Evolutionary conservation across 164 flowering plant species (phyloP).

Genomic region (Echeveria elegans): DNA sequence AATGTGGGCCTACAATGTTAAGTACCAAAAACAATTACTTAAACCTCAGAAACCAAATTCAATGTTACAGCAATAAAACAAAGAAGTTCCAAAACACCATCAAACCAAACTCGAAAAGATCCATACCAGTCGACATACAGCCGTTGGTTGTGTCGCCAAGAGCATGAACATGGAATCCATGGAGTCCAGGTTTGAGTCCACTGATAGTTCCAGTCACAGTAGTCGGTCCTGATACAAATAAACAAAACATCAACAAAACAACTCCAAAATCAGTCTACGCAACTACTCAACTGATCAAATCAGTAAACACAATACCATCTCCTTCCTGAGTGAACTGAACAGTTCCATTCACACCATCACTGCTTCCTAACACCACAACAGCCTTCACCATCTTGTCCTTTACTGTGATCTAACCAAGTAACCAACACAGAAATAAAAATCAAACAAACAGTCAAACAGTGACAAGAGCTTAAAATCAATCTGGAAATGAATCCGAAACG

Average conservation of each 20-base stretch:
- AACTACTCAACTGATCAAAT: neutral
- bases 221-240: conserved; percentile 48
- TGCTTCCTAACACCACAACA: conserved; percentile 69
- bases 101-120: neutral
- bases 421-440: neutral
- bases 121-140: neutral
- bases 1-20: conserved; percentile 58
- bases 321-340: conserved; percentile 68
- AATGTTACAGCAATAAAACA: no score
- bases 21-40: neutral
- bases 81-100: no score
- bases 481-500: no score
- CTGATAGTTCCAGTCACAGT: conserved; percentile 19
- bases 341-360: conserved; percentile 72
- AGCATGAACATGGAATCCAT: neutral
- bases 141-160: neutral
- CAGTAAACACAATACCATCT: conserved; percentile 47
- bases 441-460: no score
- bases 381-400: conserved; percentile 73
- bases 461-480: no score
- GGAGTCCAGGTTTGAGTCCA: neutral
- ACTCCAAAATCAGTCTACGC: neutral
- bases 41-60: no score
- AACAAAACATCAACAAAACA: neutral
- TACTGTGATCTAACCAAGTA: conserved; percentile 42